phyloP scores from a whole-genome alignment of 2,329 filamentous ascomycete species.

The Tolypocladium album region DNA sequence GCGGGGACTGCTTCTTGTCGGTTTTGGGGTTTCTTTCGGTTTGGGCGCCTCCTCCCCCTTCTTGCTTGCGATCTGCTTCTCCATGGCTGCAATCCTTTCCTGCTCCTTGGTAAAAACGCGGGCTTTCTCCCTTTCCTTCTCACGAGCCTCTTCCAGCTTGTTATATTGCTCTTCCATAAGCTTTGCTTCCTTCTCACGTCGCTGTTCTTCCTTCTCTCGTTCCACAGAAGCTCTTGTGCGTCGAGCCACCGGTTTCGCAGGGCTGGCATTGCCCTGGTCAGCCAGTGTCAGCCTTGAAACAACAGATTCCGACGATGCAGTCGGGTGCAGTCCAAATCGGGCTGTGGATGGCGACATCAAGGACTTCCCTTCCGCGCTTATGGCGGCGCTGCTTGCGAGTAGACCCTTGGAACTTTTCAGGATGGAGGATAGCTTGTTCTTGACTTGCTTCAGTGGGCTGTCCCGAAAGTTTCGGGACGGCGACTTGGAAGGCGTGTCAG shows the following conservation, averaged over 20 bases:
- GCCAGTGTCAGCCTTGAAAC: conserved; percentile 11
- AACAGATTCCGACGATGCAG: conserved; percentile 39
- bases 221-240: conserved; percentile 49
- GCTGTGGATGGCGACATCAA: conserved; percentile 43
- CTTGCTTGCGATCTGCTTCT: conserved; percentile 40
- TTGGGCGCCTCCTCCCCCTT: conserved; percentile 38
- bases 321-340: conserved; percentile 31
- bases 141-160: conserved; percentile 56
- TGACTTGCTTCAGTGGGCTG: conserved; percentile 81
- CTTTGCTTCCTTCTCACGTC: conserved; percentile 54
- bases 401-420: conserved; percentile 79
- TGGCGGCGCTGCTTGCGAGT: conserved; percentile 63
- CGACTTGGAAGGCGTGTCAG: conserved; percentile 44
- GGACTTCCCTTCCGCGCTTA: conserved; percentile 52
- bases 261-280: conserved; percentile 22
- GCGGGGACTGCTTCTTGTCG: conserved; percentile 40
- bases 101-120: conserved; percentile 47
- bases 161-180: conserved; percentile 48
- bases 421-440: conserved; percentile 85
- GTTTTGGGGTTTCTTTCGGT: conserved; percentile 30
- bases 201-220: conserved; percentile 53
- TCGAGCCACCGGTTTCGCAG: conserved; percentile 29
- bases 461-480: conserved; percentile 50
- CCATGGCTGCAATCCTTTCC: conserved; percentile 41
- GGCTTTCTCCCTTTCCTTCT: conserved; percentile 61